Base-by-base conservation (phyloP, 1,139 yeast species). In the Nadsonia starkeyi-henricii region DNA sequence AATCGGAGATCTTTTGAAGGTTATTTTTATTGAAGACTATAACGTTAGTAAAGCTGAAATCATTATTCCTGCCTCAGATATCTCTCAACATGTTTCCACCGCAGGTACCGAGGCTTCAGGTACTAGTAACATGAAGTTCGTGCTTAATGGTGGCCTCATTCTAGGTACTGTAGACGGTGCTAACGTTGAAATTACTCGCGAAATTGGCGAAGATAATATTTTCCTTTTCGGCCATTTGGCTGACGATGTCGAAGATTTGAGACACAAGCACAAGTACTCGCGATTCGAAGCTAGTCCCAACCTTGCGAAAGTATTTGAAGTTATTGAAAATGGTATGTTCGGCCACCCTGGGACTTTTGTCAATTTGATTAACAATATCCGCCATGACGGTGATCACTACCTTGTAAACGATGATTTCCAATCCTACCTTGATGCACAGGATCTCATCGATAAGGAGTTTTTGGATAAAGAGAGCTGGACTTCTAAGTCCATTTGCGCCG, bases 101-200 rank as follows among this genome's bases (percentile, higher is more conserved):
- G 96, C 96, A 12, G 97, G 97, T 58, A 88, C 97, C 21, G 97
- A 88, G 66, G 96, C 95, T 23, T 83, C 94, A 1, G 96, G 96
- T 64, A 88, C 97, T 44, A 84, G 95, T 45, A 88, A 88, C 70
- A 88, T 88, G 96, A 89, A 88, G 70, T 88, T 88, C 63, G 95
- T 88, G 30, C 71, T 88, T 67, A 88, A 86, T 62, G 96, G 96
- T 66, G 96, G 96, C 48, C 74, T 89, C 56, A 85, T 88, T 57
- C 81, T 88, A 58, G 97, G 97, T 62, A 88, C 96, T 18, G 95
- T 89, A 56, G 96, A 89, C 63, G 96, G 97, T 62, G 96, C 96
- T 54, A 89, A 88, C 62, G 95, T 89, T 50, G 96, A 89, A 69
- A 85, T 89, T 63, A 84, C 95, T 20, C 77, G 95, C 59, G 96